phyloP scores from a whole-genome alignment of 2,329 filamentous ascomycete species.

The Tolypocladium paradoxum region DNA sequence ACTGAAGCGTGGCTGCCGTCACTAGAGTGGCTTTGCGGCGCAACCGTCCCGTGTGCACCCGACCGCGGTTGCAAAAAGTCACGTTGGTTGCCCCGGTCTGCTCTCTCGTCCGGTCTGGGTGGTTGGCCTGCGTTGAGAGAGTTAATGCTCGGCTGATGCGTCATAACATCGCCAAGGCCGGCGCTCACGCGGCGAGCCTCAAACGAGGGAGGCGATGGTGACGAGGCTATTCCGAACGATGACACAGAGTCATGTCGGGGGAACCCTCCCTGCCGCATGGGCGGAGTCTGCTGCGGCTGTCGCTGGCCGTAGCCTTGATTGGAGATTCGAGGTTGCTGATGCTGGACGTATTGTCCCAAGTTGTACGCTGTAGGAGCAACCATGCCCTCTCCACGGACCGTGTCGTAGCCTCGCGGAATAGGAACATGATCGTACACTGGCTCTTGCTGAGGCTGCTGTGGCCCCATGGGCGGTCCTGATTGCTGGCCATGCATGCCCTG shows the following conservation, averaged over 20 bases:
- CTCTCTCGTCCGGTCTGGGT: background rate
- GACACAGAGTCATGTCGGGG: conserved; percentile 1
- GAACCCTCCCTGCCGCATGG: conserved; percentile 1
- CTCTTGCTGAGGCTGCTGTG: conserved; percentile 9
- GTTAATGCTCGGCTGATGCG: background rate
- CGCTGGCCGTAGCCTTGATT: conserved; percentile 3
- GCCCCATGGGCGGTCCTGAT: background rate
- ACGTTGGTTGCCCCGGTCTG: background rate
- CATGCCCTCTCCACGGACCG: conserved; percentile 25
- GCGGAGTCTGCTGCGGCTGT: conserved; percentile 1
- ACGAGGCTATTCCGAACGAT: background rate
- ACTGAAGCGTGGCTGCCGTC: background rate
- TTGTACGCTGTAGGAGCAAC: conserved; percentile 18
- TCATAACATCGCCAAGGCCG: background rate
- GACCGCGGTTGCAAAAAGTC: background rate
- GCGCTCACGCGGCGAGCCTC: background rate
- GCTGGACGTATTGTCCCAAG: conserved; percentile 7
- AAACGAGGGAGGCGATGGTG: background rate
- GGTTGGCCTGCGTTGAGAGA: background rate
- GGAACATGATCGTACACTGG: conserved; percentile 26
- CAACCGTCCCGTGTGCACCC: background rate
- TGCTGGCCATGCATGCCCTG: background rate
- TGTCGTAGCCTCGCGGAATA: conserved; percentile 24
- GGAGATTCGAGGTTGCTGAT: conserved; percentile 3
- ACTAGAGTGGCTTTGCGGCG: background rate